Evolutionary conservation across 768 basidiomycete genomes (phyloP).

Genomic region (Tubosaeta sp.): DNA sequence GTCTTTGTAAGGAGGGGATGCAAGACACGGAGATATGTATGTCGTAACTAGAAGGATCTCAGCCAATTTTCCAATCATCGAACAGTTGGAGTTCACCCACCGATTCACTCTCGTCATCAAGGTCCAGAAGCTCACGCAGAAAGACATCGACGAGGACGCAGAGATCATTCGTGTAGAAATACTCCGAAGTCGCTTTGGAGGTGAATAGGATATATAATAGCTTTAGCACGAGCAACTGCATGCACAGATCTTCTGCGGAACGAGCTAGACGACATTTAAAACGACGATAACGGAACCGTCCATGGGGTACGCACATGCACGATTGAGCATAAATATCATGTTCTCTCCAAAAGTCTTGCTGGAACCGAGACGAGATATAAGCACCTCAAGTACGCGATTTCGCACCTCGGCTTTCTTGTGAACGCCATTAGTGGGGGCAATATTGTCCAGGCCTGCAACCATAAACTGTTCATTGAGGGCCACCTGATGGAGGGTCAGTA

Average conservation of each 20-base stretch:
- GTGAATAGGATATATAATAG: slow-evolving; percentile 93
- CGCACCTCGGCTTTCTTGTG: slow-evolving; percentile 37
- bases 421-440: slow-evolving; percentile 19
- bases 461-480: slow-evolving; percentile 98
- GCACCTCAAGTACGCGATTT: slow-evolving; percentile 79
- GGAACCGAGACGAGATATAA: slow-evolving; percentile 80
- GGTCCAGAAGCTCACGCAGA: slow-evolving; percentile 84
- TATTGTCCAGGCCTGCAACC: slow-evolving; percentile 65
- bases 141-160: slow-evolving; percentile 97
- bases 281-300: not conserved
- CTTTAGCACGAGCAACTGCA: slow-evolving; percentile 92
- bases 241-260: slow-evolving; percentile 87
- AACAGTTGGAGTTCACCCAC: slow-evolving; percentile 42
- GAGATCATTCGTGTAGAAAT: slow-evolving; percentile 97
- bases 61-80: slow-evolving; percentile 1
- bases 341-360: slow-evolving; percentile 97
- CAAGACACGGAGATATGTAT: slow-evolving; percentile 94
- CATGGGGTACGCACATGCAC: slow-evolving; percentile 64
- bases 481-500: slow-evolving; percentile 47
- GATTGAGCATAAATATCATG: slow-evolving; percentile 98
- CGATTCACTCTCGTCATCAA: slow-evolving; percentile 92
- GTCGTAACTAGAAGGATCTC: slow-evolving; percentile 60
- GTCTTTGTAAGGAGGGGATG: slow-evolving; percentile 94
- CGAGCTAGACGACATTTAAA: slow-evolving; percentile 49
- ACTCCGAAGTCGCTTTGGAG: slow-evolving; percentile 87